Evolutionary conservation across 192 early-diverging fungal genomes (phyloP), one percentile per base, ranked within the genome.

Genomic region (Polychytrium aggregatum): DNA sequence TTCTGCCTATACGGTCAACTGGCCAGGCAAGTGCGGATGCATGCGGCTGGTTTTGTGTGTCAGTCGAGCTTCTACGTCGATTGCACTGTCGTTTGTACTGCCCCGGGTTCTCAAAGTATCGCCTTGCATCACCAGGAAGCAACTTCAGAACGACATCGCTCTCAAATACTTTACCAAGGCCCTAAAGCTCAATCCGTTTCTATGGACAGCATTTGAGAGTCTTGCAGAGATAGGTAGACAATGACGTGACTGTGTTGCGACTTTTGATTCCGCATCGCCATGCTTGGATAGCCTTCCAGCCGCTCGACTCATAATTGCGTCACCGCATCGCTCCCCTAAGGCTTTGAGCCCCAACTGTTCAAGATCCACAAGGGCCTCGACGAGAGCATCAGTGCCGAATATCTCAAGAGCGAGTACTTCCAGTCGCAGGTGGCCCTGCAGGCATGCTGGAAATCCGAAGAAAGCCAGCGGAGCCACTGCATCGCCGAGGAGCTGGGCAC

Each of bases 141-240:
- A 10, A 10, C 26, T 42, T 11, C 11, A 11, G 26, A 42, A 4
- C 26, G 5, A 10, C 26, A 42, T 42, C 5, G 26, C 21, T 42
- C 5, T 30, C 21, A 22, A 36, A 5, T 43, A 44, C 7, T 59
- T 63, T 28, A 31, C 9, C 42, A 36, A 36, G 22, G 63, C 66
- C 0, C 21, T 70, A 20, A 37, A 50, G 38, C 30, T 57, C 34
- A 56, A 64, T 57, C 60, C 71, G 25, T 60, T 63, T 26, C 28
- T 59, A 37, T 73, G 71, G 71, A 52, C 25, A 16, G 67, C 66
- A 8, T 69, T 50, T 35, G 52, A 68, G 46, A 44, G 37, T 4
- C 44, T 70, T 30, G 55, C 57, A 30, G 58, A 67, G 17, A 29
- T 70, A 20, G 66, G 70, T 56, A 34, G 27, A 57, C 29, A 63